phyloP scores from a whole-genome alignment of 176 grass and related monocot genomes.

The Hsuehochloa calcarea region DNA sequence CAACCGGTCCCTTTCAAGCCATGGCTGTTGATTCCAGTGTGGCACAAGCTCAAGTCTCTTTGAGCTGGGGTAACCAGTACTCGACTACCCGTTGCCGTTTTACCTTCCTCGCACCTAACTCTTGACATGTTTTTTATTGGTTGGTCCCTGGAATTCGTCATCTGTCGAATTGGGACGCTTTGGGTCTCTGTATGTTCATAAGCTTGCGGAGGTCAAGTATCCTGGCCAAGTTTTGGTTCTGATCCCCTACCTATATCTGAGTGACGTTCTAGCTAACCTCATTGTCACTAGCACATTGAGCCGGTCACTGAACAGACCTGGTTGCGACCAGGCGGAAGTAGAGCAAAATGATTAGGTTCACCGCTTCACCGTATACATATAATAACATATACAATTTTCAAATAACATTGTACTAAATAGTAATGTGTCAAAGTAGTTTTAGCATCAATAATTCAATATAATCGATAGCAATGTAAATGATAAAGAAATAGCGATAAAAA shows the following conservation, averaged over 20 bases:
- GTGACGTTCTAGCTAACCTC: constrained; percentile 36
- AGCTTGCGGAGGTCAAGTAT: constrained; percentile 7
- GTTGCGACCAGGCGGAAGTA: neutral
- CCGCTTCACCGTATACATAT: too few species aligned
- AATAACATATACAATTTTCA: too few species aligned
- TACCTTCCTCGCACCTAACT: constrained; percentile 43
- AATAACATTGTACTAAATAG: too few species aligned
- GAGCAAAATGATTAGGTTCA: too few species aligned
- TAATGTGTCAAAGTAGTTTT: too few species aligned
- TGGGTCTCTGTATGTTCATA: constrained; percentile 19
- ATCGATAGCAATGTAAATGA: too few species aligned
- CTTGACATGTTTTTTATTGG: constrained; percentile 18
- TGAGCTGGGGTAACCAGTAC: constrained; percentile 32
- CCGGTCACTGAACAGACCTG: neutral
- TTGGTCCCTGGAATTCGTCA: constrained; percentile 20
- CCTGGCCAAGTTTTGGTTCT: neutral
- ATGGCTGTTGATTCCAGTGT: constrained; percentile 10
- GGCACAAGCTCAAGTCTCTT: constrained; percentile 1
- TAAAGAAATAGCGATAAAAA: too few species aligned
- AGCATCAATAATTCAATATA: too few species aligned
- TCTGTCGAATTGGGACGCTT: neutral
- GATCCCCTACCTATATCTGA: neutral
- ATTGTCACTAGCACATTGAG: neutral
- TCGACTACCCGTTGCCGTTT: constrained; percentile 18
- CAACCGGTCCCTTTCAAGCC: constrained; percentile 36